phyloP scores from a whole-genome alignment of 805 yeast species.

The Wickerhamomyces canadensis region DNA sequence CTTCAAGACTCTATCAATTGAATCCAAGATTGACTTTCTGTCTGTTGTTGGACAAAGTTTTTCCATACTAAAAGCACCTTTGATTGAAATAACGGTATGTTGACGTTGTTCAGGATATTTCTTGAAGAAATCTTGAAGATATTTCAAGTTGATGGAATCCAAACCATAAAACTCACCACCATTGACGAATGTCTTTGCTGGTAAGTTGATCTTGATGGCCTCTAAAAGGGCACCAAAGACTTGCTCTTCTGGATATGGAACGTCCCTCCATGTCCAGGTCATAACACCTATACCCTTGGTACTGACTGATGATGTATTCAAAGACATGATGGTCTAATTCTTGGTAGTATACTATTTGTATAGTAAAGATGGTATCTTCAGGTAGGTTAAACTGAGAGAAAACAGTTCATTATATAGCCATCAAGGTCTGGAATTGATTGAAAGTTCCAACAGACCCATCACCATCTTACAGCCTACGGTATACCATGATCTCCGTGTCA shows the following conservation, averaged over 20 bases:
- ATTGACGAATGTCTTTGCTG: conserved; percentile 51
- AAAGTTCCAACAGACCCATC: too few species aligned
- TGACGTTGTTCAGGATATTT: conserved; percentile 49
- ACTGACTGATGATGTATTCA: too few species aligned
- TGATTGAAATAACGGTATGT: conserved; percentile 58
- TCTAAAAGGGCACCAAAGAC: conserved; percentile 50
- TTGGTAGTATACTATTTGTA: too few species aligned
- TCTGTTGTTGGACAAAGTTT: conserved; percentile 44
- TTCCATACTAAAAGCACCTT: conserved; percentile 49
- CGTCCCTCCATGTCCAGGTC: too few species aligned
- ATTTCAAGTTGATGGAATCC: conserved; percentile 45
- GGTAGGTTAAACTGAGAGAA: too few species aligned
- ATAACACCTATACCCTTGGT: too few species aligned
- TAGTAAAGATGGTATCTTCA: too few species aligned
- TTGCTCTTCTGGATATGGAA: conserved; percentile 46
- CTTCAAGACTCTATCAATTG: conserved; percentile 39
- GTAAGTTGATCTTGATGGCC: conserved; percentile 36
- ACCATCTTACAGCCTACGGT: too few species aligned
- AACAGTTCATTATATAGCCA: too few species aligned
- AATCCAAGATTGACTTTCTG: conserved; percentile 37
- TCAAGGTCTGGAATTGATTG: too few species aligned
- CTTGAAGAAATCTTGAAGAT: conserved; percentile 52
- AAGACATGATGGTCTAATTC: too few species aligned
- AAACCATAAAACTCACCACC: conserved; percentile 79
- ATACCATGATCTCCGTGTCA: too few species aligned